Percentiles rank a stretch among this genome's conserved stretches.
Conservation (phyloP, 2,329 filamentous ascomycete genomes). For the Davidsoniella eucalypti region DNA sequence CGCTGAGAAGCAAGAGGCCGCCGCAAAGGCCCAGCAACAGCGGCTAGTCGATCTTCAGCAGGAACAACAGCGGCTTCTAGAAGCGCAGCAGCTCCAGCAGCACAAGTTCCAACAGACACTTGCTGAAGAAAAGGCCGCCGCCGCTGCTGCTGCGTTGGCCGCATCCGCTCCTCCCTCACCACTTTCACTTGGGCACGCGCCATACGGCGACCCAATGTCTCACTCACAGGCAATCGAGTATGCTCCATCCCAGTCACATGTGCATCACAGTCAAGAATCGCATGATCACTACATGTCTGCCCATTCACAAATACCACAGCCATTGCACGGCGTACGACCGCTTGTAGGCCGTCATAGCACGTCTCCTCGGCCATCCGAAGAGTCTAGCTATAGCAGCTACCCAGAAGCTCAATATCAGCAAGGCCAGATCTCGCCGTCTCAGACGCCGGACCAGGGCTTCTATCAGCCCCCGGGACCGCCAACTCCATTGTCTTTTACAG, state of each 20-base stretch:
- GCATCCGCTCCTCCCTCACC: conserved; percentile 15
- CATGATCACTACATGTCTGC: too few species aligned
- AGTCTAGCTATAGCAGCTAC: not conserved
- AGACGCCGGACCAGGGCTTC: not conserved
- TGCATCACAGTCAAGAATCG: not conserved
- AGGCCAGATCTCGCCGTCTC: not conserved
- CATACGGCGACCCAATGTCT: conserved; percentile 12
- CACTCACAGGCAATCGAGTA: conserved; percentile 1
- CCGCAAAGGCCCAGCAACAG: conserved; percentile 15
- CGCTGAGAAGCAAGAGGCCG: conserved; percentile 11
- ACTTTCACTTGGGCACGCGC: conserved; percentile 13
- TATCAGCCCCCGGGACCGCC: not conserved
- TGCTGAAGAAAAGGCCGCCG: conserved; percentile 16
- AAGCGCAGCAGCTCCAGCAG: conserved; percentile 23
- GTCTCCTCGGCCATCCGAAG: not conserved
- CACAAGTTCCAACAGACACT: conserved; percentile 20
- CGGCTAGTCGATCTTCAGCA: conserved; percentile 19
- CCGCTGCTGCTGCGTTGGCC: conserved; percentile 21
- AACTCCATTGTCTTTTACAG: conserved; percentile 27
- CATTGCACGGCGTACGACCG: not conserved
- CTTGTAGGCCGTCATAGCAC: not conserved
- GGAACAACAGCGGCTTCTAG: conserved; percentile 9
- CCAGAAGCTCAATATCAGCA: not conserved
- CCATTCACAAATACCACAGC: too few species aligned
- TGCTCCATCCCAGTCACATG: not conserved